Evolutionary conservation across 768 basidiomycete species (phyloP).

Genomic region (Favolaschia claudopus): DNA sequence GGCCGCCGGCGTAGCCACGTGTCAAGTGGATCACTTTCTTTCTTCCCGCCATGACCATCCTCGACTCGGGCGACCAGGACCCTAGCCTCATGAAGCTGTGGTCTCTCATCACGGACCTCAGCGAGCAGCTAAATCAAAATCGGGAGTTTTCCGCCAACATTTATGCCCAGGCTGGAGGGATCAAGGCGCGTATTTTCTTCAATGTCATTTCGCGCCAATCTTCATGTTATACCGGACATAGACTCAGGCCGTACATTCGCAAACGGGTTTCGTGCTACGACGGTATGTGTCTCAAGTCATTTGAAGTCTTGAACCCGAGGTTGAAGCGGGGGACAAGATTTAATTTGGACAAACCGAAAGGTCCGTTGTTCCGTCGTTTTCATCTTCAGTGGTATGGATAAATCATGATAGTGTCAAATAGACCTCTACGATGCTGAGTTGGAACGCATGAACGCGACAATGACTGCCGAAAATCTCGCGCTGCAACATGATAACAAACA

Average conservation of each 20-base stretch:
- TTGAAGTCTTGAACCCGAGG: neutral
- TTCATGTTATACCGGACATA: slow-evolving; percentile 36
- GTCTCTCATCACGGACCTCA: slow-evolving; percentile 77
- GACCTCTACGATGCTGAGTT: slow-evolving; percentile 92
- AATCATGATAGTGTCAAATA: slow-evolving; percentile 39
- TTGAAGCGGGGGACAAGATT: slow-evolving; percentile 54
- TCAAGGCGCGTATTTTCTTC: slow-evolving; percentile 72
- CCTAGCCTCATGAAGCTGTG: slow-evolving; percentile 70
- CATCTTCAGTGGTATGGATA: slow-evolving; percentile 19
- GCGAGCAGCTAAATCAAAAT: slow-evolving; percentile 85
- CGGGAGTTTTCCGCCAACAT: slow-evolving; percentile 73
- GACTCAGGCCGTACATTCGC: slow-evolving; percentile 88
- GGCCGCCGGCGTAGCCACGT: neutral
- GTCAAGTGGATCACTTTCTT: neutral
- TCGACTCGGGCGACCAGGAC: slow-evolving; percentile 58
- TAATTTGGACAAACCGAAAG: slow-evolving; percentile 89
- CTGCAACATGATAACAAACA: slow-evolving; percentile 97
- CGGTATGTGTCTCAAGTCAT: slow-evolving; percentile 52
- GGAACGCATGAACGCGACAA: slow-evolving; percentile 84
- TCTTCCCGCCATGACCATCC: slow-evolving; percentile 54
- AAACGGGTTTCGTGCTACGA: slow-evolving; percentile 91
- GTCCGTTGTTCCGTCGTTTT: slow-evolving; percentile 44
- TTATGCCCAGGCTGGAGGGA: slow-evolving; percentile 73
- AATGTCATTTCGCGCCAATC: neutral
- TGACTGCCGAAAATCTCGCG: slow-evolving; percentile 82